Conservation (phyloP, 2,329 filamentous ascomycete species). For the Ophiosphaerella herpotricha region DNA sequence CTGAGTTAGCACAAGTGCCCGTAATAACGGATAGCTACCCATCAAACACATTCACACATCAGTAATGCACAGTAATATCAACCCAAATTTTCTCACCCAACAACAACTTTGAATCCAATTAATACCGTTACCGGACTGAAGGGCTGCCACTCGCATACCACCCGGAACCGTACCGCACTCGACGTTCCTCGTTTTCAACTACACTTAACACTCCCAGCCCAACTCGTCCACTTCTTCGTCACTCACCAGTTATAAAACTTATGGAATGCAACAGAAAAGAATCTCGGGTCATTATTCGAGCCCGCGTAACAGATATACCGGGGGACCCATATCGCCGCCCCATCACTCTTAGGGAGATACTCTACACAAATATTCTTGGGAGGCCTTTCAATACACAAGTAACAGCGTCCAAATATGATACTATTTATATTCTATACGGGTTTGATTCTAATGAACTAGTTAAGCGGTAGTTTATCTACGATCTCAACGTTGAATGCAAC, state of each 20-base stretch:
- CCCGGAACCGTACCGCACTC: no score
- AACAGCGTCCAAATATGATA: not conserved
- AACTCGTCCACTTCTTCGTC: not conserved
- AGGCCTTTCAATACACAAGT: constrained; percentile 4
- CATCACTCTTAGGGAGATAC: constrained; percentile 6
- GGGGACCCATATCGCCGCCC: constrained; percentile 4
- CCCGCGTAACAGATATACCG: constrained; percentile 8
- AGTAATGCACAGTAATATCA: no score
- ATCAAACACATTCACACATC: no score
- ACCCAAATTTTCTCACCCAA: no score
- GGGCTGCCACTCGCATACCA: no score
- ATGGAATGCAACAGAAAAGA: not conserved
- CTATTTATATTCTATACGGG: constrained; percentile 6
- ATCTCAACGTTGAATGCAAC: constrained; percentile 9
- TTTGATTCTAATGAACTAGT: constrained; percentile 9
- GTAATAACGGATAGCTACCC: no score
- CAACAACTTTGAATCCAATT: no score
- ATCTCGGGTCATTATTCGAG: constrained; percentile 4
- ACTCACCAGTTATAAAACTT: not conserved
- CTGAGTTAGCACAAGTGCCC: no score
- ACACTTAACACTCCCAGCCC: no score
- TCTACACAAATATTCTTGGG: constrained; percentile 5
- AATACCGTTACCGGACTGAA: no score
- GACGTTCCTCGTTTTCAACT: no score
- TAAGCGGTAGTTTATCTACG: constrained; percentile 11